phyloP scores from a whole-genome alignment of 2,329 filamentous ascomycete species.

The Aspergillus ustus region DNA sequence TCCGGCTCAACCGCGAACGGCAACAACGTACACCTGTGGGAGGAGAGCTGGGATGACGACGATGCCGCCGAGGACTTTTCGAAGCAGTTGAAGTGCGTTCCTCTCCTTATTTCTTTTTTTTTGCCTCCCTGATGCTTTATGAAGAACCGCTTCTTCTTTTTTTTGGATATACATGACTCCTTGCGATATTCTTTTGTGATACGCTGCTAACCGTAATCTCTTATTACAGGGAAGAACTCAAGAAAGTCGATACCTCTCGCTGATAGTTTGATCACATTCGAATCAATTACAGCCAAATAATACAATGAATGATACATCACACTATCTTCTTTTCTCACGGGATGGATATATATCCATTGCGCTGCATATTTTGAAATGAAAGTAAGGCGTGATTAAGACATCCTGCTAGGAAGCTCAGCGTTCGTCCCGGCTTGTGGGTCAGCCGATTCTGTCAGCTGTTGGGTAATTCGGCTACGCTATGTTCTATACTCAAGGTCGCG shows the following conservation, averaged over 20 bases:
- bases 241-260: slow-evolving; percentile 85
- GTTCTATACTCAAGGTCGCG: background rate
- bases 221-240: slow-evolving; percentile 69
- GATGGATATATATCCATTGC: background rate
- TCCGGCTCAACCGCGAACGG: slow-evolving; percentile 51
- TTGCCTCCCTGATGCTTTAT: slow-evolving; percentile 9
- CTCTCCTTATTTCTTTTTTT: background rate
- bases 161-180: background rate
- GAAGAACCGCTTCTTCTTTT: background rate
- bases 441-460: background rate
- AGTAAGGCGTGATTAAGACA: background rate
- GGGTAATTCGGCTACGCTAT: background rate
- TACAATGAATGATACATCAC: background rate
- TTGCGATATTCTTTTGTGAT: background rate
- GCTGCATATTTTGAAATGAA: background rate
- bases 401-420: background rate
- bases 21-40: slow-evolving; percentile 85
- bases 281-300: background rate
- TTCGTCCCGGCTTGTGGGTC: background rate
- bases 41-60: slow-evolving; percentile 99
- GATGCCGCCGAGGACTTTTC: slow-evolving; percentile 97
- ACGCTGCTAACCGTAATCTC: background rate
- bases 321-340: background rate
- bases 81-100: slow-evolving; percentile 81
- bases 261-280: slow-evolving; percentile 48